Evolutionary conservation across 352 stramenopile genomes (phyloP).

Genomic region (Globisporangium echinulatum): DNA sequence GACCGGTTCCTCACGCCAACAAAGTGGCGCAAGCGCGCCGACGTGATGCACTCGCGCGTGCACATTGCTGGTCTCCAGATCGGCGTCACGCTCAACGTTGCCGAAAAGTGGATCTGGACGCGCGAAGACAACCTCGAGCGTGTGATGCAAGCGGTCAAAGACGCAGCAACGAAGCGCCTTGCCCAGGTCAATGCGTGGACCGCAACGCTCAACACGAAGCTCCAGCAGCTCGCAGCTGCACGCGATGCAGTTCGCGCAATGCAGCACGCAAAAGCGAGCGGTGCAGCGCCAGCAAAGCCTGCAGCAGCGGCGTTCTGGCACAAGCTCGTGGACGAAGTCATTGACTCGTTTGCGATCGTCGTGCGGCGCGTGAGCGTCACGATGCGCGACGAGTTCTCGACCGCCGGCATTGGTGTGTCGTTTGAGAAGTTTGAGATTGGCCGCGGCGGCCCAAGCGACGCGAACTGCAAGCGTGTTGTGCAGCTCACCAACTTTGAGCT

Average conservation of each 20-base stretch:
- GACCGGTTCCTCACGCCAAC: conserved; percentile 20
- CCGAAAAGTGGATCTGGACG: conserved; percentile 76
- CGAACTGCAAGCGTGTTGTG: conserved; percentile 36
- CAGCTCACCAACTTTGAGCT: conserved; percentile 60
- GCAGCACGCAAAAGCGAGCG: conserved; percentile 20
- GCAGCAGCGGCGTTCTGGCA: conserved; percentile 46
- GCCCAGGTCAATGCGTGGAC: conserved; percentile 57
- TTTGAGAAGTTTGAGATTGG: conserved; percentile 61
- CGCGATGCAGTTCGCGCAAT: conserved; percentile 24
- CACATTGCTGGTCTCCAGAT: conserved; percentile 49
- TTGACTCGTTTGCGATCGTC: conserved; percentile 65
- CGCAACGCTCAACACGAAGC: conserved; percentile 43
- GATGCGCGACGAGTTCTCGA: conserved; percentile 57
- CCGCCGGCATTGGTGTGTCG: conserved; percentile 40
- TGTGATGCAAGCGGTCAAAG: conserved; percentile 42
- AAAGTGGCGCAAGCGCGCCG: conserved; percentile 10
- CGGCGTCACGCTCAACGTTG: conserved; percentile 44
- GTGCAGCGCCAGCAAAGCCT: conserved; percentile 1
- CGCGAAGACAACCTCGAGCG: conserved; percentile 56
- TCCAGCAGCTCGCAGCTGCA: conserved; percentile 41
- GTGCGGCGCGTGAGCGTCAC: conserved; percentile 42
- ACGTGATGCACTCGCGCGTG: conserved; percentile 36
- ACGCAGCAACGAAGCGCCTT: conserved; percentile 43
- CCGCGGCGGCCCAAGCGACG: conserved; percentile 12
- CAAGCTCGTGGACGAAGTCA: conserved; percentile 43